Percentiles rank a stretch among this genome's conserved stretches.
These are phyloP conservation scores for Salix dunnii DNA, from an alignment of 345 rosid genomes.

Conservation along the genomic window DNA sequence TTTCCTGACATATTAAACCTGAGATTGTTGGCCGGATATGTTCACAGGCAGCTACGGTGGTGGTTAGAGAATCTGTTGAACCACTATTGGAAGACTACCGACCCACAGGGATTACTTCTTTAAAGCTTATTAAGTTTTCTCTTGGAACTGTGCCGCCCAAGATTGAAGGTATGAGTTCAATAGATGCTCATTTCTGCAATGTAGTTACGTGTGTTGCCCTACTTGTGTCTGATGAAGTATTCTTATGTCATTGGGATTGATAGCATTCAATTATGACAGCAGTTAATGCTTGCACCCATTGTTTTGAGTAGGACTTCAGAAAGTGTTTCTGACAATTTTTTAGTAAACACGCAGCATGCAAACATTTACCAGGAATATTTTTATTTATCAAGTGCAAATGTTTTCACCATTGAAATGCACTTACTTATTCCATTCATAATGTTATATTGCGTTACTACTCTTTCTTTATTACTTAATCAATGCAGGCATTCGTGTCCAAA, in stretches of 20 bases:
- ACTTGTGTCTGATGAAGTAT: not conserved
- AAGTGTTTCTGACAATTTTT: not conserved
- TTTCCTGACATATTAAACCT: slow-evolving; percentile 6
- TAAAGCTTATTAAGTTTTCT: slow-evolving; percentile 82
- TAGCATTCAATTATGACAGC: not conserved
- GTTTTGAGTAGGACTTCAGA: not conserved
- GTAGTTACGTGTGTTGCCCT: not conserved
- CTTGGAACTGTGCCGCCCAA: slow-evolving; percentile 96
- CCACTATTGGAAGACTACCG: slow-evolving; percentile 94
- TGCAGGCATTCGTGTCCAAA: slow-evolving; percentile 96
- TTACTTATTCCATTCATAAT: not conserved
- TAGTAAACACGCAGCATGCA: not conserved
- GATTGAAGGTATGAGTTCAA: slow-evolving; percentile 70
- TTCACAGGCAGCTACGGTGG: slow-evolving; percentile 83
- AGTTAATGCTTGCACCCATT: not conserved
- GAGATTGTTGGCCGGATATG: slow-evolving; percentile 23
- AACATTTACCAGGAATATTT: not conserved
- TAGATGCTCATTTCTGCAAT: not conserved
- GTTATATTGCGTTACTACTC: not conserved
- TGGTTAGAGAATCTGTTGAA: slow-evolving; percentile 93
- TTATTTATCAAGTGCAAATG: not conserved
- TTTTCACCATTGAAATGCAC: not conserved
- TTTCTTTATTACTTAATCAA: slow-evolving; percentile 21
- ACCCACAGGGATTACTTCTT: slow-evolving; percentile 89
- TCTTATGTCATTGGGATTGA: not conserved